These are phyloP conservation scores for Bocquillonia castaneifolia DNA, from an alignment of 441 rosid species.

Conservation along the genomic window DNA sequence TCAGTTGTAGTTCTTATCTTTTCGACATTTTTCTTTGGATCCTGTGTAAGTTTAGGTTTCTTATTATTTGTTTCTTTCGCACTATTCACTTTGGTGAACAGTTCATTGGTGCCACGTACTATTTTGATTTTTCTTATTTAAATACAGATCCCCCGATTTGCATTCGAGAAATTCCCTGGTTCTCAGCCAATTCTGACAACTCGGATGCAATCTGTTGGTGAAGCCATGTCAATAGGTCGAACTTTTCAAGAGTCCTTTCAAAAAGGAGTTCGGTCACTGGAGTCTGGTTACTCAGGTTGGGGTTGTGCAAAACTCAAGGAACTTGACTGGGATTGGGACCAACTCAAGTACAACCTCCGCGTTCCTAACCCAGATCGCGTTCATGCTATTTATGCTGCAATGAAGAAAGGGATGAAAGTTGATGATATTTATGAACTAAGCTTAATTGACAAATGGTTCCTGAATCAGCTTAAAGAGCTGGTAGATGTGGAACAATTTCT, in stretches of 20 bases:
- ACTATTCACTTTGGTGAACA: neutral
- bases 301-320: conserved; percentile 77
- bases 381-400: conserved; percentile 87
- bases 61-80: neutral
- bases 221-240: conserved; percentile 87
- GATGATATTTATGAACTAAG: conserved; percentile 75
- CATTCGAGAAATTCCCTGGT: conserved; percentile 97
- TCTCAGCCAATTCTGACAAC: conserved; percentile 88
- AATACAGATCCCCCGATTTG: conserved; percentile 84
- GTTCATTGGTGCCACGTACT: conserved; percentile 1
- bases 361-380: conserved; percentile 86
- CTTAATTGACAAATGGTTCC: conserved; percentile 90
- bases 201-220: conserved; percentile 98
- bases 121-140: conserved; percentile 8
- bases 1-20: neutral
- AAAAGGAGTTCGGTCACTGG: conserved; percentile 81
- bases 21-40: neutral
- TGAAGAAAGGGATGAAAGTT: conserved; percentile 93
- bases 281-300: conserved; percentile 85
- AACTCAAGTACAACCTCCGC: conserved; percentile 74
- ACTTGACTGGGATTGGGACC: conserved; percentile 88
- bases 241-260: conserved; percentile 96
- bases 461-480: conserved; percentile 79
- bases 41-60: no score
- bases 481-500: conserved; percentile 89